Conservation (phyloP, 306 rosid genomes). For the Pyrus communis region DNA sequence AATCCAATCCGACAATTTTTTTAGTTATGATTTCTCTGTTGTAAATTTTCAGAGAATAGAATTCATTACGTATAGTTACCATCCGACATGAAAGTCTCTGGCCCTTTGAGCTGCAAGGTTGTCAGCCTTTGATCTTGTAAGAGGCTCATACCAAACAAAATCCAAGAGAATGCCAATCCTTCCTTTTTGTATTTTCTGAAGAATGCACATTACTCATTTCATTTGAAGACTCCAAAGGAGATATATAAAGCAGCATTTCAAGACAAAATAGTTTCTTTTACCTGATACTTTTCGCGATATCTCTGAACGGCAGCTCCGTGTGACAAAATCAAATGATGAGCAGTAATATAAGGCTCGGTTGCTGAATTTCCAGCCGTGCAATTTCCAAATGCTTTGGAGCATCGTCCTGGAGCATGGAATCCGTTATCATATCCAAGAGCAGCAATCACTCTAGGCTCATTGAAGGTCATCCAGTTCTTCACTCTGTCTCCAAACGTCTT, state of each 20-base stretch:
- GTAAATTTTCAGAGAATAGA: no score
- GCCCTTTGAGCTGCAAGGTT: constrained; percentile 91
- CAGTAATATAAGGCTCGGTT: constrained; percentile 79
- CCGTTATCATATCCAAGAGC: constrained; percentile 94
- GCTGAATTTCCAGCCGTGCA: constrained; percentile 74
- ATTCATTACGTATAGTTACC: constrained; percentile 33
- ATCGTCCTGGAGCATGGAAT: constrained; percentile 74
- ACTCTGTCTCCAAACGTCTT: constrained; percentile 88
- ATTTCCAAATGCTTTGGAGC: constrained; percentile 77
- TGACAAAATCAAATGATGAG: constrained; percentile 74
- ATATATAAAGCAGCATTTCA: neutral
- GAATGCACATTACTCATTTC: no score
- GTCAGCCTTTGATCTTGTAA: constrained; percentile 80
- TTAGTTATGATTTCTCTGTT: no score
- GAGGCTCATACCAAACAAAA: constrained; percentile 91
- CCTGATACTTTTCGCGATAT: constrained; percentile 73
- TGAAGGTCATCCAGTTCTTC: constrained; percentile 92
- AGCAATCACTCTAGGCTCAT: constrained; percentile 84
- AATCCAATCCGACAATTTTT: neutral
- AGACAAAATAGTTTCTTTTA: constrained; percentile 10
- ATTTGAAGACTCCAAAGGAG: no score
- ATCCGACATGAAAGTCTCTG: constrained; percentile 87
- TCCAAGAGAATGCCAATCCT: constrained; percentile 78
- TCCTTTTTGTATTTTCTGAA: constrained; percentile 68
- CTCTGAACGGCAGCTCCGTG: constrained; percentile 84